Conservation (phyloP, 208 protist genomes). For the Acanthamoeba royreba region DNA sequence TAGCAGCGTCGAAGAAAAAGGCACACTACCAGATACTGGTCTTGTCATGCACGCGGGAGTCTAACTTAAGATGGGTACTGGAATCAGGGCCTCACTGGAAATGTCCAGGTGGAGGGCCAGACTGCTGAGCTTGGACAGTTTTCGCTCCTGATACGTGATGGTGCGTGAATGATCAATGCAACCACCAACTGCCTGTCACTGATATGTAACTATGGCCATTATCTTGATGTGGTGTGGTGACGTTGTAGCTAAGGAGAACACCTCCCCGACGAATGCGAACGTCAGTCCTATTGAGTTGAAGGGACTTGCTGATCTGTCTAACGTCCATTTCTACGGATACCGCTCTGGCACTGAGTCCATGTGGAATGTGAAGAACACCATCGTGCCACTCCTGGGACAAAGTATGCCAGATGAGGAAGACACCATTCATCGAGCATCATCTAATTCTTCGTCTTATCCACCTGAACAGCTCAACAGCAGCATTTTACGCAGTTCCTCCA, state of each 20-base stretch:
- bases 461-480: not conserved
- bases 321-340: too few relatives aligned
- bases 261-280: too few relatives aligned
- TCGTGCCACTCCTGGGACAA: not conserved
- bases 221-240: too few relatives aligned
- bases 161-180: not conserved
- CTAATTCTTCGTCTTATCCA: not conserved
- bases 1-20: not conserved
- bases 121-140: not conserved
- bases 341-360: too few relatives aligned
- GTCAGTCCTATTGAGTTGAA: too few relatives aligned
- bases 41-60: not conserved
- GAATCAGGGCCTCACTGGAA: not conserved
- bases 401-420: too few relatives aligned
- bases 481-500: not conserved
- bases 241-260: too few relatives aligned
- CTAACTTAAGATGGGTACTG: not conserved
- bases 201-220: too few relatives aligned
- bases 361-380: not conserved
- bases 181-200: not conserved
- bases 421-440: too few relatives aligned
- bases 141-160: not conserved
- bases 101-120: constrained; percentile 6
- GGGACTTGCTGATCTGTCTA: too few relatives aligned
- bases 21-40: not conserved